Evolutionary conservation across 208 protist species (phyloP), one percentile per base, ranked within the genome.

Genomic region (Angomonas deanei): DNA sequence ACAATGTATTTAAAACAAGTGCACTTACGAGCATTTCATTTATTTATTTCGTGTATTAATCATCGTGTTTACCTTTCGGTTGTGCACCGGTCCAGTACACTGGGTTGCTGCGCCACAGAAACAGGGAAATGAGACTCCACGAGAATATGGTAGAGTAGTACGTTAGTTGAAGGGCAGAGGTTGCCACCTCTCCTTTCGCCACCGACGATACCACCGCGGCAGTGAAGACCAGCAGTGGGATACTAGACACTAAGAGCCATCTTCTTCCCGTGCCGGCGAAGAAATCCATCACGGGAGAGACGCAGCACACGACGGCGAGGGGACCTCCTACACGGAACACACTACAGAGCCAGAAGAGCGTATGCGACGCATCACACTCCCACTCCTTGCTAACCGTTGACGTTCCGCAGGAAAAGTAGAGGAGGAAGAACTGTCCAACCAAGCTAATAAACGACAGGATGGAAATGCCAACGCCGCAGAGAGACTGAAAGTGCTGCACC

Each of bases 401-500:
- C 6, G 79, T 0, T 52, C 69, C 67, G 57, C 84, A 92, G n/a
- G 66, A 71, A n/a, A 48, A 28, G 63, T 71, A 84, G n/a, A 94
- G 65, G 21, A 87, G 31, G 15, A 74, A 26, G 19, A 66, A 42
- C 74, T 94, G 88, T 17, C 69, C 76, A 33, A 76, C 50, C 3
- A 63, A 54, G 17, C 74, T 82, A 1, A 86, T 26, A 8, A 89
- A 27, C 1, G 76, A 77, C n/a, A 95, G 68, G 21, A 86, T 10
- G 10, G 89, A 78, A 11, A 84, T 38, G 4, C 89, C 86, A 4
- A 95, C 78, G 26, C 89, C 86, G 65, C 86, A 95, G 21, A 93
- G 71, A 0, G 82, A 74, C 3, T 47, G 61, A 48, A 95, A 92
- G 47, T 86, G 39, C 30, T 73, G 76, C 15, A 86, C 64, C 10